Evolutionary conservation across 2,329 filamentous ascomycete species (phyloP).

Genomic region (Onygena corvina): DNA sequence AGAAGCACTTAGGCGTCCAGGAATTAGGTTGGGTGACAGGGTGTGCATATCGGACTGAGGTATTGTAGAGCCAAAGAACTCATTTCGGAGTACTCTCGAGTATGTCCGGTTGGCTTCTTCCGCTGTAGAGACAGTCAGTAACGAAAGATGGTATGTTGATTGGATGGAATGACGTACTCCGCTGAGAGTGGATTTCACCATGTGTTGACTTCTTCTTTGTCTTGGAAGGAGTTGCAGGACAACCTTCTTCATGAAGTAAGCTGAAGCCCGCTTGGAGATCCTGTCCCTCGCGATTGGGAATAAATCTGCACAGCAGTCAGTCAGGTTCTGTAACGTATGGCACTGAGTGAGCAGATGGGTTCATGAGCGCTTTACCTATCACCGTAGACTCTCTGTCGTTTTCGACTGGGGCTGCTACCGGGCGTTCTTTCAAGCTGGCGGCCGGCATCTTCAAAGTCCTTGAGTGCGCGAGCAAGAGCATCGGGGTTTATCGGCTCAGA

Average conservation of each 20-base stretch:
- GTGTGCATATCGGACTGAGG: constrained; percentile 62
- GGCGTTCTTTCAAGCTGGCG: constrained; percentile 50
- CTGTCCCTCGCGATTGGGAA: constrained; percentile 84
- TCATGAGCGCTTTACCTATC: constrained; percentile 39
- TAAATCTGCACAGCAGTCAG: constrained; percentile 56
- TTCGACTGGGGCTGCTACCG: constrained; percentile 54
- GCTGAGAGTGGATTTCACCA: constrained; percentile 87
- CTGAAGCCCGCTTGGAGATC: constrained; percentile 90
- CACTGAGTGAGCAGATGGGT: neutral
- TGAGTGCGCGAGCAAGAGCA: constrained; percentile 49
- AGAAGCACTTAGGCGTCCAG: constrained; percentile 36
- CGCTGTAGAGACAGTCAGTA: constrained; percentile 37
- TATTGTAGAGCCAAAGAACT: constrained; percentile 83
- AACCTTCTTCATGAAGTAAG: constrained; percentile 81
- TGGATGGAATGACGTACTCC: constrained; percentile 47
- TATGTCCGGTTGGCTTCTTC: constrained; percentile 94
- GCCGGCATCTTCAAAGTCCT: constrained; percentile 50
- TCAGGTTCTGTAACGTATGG: neutral
- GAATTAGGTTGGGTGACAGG: constrained; percentile 46
- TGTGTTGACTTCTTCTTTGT: constrained; percentile 74
- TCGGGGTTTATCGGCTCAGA: constrained; percentile 48
- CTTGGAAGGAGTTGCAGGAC: constrained; percentile 78
- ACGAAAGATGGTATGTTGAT: constrained; percentile 14
- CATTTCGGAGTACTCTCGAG: constrained; percentile 72
- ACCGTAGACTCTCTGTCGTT: constrained; percentile 55